Percentiles rank a stretch among this genome's conserved stretches.
These are phyloP conservation scores for Pyrenophora seminiperda DNA, from an alignment of 2,329 filamentous ascomycete species.

Conservation along the genomic window DNA sequence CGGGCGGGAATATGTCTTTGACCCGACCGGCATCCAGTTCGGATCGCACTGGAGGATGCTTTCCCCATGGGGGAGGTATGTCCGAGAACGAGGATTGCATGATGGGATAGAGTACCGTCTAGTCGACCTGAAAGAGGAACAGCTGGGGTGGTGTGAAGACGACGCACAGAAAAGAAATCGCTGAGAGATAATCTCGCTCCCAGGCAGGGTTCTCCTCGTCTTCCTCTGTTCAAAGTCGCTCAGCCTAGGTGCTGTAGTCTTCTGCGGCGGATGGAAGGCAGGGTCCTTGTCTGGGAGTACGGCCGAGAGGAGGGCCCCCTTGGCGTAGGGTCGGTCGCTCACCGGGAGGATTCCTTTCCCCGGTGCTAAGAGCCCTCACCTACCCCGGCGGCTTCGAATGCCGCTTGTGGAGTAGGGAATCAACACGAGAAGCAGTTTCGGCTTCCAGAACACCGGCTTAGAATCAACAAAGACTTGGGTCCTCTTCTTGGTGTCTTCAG, in stretches of 20 bases:
- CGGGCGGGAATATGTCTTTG: constrained; percentile 13
- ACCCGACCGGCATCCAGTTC: constrained; percentile 26
- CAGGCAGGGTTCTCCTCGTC: background rate
- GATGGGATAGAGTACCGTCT: no score
- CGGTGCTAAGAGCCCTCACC: constrained; percentile 16
- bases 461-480: no score
- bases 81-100: background rate
- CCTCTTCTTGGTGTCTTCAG: no score
- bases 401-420: background rate
- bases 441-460: background rate
- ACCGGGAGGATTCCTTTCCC: constrained; percentile 1
- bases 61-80: background rate
- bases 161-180: no score
- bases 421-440: background rate
- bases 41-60: constrained; percentile 21
- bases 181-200: no score
- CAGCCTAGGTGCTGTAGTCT: background rate
- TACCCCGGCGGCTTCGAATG: background rate
- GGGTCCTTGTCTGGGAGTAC: constrained; percentile 4
- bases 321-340: constrained; percentile 12
- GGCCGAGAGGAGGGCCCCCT: constrained; percentile 14
- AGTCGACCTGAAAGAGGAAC: no score
- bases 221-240: background rate
- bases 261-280: background rate
- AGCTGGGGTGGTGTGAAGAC: no score